These are phyloP conservation scores for Diutina mesorugosa DNA, from an alignment of 1,139 yeast species.

Conservation along the genomic window DNA sequence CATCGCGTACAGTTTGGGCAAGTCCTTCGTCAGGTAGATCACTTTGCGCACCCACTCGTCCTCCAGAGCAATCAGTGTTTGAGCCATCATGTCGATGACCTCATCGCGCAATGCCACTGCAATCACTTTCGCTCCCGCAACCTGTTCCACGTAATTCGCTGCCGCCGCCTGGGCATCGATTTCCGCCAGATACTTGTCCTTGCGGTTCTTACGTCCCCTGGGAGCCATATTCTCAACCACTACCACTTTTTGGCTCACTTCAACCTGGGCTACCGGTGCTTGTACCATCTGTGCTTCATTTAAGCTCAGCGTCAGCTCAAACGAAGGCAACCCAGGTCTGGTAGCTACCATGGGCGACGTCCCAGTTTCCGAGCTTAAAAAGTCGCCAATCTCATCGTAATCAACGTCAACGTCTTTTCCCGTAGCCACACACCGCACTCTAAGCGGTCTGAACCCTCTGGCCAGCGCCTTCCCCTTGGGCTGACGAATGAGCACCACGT, in stretches of 20 bases:
- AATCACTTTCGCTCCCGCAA: slow-evolving; percentile 57
- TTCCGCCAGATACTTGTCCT: slow-evolving; percentile 68
- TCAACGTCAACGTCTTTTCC: slow-evolving; percentile 61
- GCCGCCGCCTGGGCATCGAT: slow-evolving; percentile 59
- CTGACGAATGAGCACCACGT: slow-evolving; percentile 68
- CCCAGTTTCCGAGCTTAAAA: slow-evolving; percentile 28
- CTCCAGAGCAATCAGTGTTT: slow-evolving; percentile 62
- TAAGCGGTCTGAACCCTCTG: slow-evolving; percentile 56
- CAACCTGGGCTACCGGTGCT: slow-evolving; percentile 10
- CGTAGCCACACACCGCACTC: slow-evolving; percentile 48
- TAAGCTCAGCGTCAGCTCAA: neutral
- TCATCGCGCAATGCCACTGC: slow-evolving; percentile 75
- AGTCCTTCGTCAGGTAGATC: slow-evolving; percentile 40
- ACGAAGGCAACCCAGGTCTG: neutral
- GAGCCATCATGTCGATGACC: slow-evolving; percentile 66
- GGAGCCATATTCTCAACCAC: slow-evolving; percentile 64
- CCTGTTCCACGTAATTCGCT: slow-evolving; percentile 35
- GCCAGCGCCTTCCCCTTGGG: slow-evolving; percentile 15
- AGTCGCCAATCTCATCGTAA: slow-evolving; percentile 44
- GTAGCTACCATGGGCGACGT: neutral
- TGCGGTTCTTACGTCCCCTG: slow-evolving; percentile 48
- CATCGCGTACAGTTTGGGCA: slow-evolving; percentile 68
- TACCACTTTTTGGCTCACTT: slow-evolving; percentile 44
- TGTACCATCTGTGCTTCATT: neutral
- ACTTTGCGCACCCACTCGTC: slow-evolving; percentile 77